Conservation (phyloP, 306 rosid species). For the Sesbania bispinosa region DNA sequence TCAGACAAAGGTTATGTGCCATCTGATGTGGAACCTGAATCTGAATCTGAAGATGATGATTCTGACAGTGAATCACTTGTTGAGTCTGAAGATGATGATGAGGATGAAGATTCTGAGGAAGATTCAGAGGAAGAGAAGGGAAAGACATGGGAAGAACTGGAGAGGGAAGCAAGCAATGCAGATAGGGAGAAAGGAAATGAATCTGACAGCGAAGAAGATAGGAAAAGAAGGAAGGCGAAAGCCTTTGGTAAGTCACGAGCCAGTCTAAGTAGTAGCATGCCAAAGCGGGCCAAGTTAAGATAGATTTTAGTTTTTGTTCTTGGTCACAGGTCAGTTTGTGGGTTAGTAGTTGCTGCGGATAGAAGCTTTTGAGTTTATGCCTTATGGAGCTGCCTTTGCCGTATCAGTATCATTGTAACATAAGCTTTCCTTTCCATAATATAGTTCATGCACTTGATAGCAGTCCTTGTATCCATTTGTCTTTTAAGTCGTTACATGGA, state of each 20-base stretch:
- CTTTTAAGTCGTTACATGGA: neutral
- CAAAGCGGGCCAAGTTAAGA: constrained; percentile 64
- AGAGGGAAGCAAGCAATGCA: constrained; percentile 95
- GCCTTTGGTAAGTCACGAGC: constrained; percentile 79
- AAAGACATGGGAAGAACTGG: constrained; percentile 96
- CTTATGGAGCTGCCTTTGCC: too few species aligned
- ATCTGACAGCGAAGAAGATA: constrained; percentile 90
- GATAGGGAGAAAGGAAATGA: constrained; percentile 88
- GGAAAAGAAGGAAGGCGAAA: constrained; percentile 83
- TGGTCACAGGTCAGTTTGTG: neutral
- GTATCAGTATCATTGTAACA: neutral
- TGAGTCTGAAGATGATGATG: constrained; percentile 61
- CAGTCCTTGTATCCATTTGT: neutral
- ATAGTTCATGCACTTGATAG: neutral
- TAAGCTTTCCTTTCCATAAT: neutral
- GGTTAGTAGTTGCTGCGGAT: constrained; percentile 5
- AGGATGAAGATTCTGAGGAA: constrained; percentile 34
- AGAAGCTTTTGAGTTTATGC: too few species aligned
- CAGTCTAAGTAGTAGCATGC: constrained; percentile 41
- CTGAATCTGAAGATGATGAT: constrained; percentile 81
- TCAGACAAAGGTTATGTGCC: constrained; percentile 92
- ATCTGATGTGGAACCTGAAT: constrained; percentile 80
- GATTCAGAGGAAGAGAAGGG: constrained; percentile 48
- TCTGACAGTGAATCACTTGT: constrained; percentile 84
- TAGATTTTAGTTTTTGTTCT: constrained; percentile 28